Evolutionary conservation across 1,139 yeast species (phyloP), one percentile per base, ranked within the genome.

Genomic region (Citeromyces siamensis): DNA sequence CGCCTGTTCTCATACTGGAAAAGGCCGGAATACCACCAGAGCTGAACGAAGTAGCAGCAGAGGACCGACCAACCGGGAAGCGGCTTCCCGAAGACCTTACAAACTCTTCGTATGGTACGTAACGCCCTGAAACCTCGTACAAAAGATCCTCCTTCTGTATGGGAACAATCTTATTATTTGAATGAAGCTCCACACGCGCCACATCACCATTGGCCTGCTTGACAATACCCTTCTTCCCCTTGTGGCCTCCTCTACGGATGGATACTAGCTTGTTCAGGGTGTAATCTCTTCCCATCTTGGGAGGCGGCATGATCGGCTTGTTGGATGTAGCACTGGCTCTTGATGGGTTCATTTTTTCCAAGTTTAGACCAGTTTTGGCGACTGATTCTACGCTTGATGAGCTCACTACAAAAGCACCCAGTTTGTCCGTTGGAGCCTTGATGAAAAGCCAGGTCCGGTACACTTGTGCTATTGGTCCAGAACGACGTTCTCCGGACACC

Each of bases 301-400:
- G 59, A 33, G 45, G 49, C 23, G 60, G 63, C 31, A 60, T 63
- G 49, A 56, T 61, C 58, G 53, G 51, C 59, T 82, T 60, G 53
- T 75, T 76, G n/a, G n/a, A n/a, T n/a, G n/a, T n/a, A 19, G 97
- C 97, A 58, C 88, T 90, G 94, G 88, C 83, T 49, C 77, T 76
- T 35, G 75, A 68, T 45, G 83, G 64, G 51, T 83, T 93, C 14
- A 60, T 38, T 21, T 47, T 31, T 50, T 48, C 45, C 43, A 46
- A 40, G 49, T 63, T 55, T 49, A 78, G 66, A 38, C 82, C 88
- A 58, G 85, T 86, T 20, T 94, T 82, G 4, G 95, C 76, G 37
- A 86, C 72, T 5, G 95, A 83, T 44, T 79, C 75, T 29, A 90
- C 86, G 51, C 80, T 80, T 56, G 74, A 66, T 31, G 86, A 72